Conservation (phyloP, 208 protist species). For the Wallacemonas rigidus region DNA sequence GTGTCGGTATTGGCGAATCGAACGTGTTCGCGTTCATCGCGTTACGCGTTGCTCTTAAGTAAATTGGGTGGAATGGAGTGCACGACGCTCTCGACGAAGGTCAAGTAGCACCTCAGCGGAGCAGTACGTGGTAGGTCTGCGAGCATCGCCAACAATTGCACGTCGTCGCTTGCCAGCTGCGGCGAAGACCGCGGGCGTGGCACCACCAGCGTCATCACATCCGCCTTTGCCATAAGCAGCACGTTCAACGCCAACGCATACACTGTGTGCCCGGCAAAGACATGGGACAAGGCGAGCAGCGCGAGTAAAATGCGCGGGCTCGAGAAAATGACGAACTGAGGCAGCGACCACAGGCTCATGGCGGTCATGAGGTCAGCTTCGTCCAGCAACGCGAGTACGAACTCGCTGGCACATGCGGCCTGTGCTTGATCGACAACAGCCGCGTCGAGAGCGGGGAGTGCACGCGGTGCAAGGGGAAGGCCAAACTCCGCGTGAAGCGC, state of each 20-base stretch:
- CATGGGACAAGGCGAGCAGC: constrained; percentile 29
- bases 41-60: constrained; percentile 14
- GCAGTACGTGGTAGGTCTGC: neutral
- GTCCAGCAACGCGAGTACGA: neutral
- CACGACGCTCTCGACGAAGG: constrained; percentile 62
- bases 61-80: constrained; percentile 38
- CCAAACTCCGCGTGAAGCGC: constrained; percentile 72
- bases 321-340: constrained; percentile 60
- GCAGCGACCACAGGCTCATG: constrained; percentile 50
- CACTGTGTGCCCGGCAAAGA: constrained; percentile 33
- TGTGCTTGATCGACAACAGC: neutral
- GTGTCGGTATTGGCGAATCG: no score
- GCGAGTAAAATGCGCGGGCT: constrained; percentile 36
- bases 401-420: neutral
- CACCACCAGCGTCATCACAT: constrained; percentile 35
- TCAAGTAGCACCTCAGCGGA: constrained; percentile 34
- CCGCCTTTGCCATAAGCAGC: constrained; percentile 52
- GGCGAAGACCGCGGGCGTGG: neutral
- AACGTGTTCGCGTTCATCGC: neutral
- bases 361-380: constrained; percentile 14
- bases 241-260: constrained; percentile 42
- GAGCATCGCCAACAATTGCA: neutral
- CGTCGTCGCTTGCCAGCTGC: neutral
- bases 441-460: neutral
- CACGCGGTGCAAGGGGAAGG: constrained; percentile 34